phyloP scores from a whole-genome alignment of 805 yeast species.

The Aciculoconidium aculeatum region DNA sequence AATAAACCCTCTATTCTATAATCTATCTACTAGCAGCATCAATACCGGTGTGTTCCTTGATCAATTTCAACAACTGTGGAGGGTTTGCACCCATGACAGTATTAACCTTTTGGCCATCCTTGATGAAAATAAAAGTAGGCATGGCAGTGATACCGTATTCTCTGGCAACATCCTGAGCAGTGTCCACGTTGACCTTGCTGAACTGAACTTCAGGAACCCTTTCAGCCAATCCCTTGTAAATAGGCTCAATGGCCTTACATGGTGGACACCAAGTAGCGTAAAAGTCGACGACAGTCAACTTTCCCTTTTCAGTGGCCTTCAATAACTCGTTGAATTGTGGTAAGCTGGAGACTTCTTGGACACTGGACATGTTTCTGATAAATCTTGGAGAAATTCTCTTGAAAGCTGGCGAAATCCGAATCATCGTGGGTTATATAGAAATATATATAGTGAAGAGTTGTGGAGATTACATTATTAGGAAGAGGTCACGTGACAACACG shows the following conservation, averaged over 20 bases:
- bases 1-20: background rate
- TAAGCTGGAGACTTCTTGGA: constrained; percentile 24
- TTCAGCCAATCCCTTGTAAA: constrained; percentile 39
- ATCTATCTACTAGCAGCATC: constrained; percentile 13
- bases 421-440: too few species aligned
- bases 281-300: constrained; percentile 55
- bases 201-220: constrained; percentile 47
- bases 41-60: constrained; percentile 24
- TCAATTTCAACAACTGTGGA: constrained; percentile 22
- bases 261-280: constrained; percentile 78
- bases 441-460: too few species aligned
- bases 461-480: too few species aligned
- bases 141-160: constrained; percentile 63
- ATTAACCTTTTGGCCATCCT: constrained; percentile 52
- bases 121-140: constrained; percentile 68
- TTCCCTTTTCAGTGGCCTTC: constrained; percentile 17
- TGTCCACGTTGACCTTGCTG: constrained; percentile 68
- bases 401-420: too few species aligned
- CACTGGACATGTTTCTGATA: constrained; percentile 10
- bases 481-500: too few species aligned
- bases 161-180: constrained; percentile 50
- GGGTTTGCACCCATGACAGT: constrained; percentile 65
- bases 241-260: constrained; percentile 66
- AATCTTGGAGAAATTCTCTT: too few species aligned
- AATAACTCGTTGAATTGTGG: constrained; percentile 19